Evolutionary conservation across 2,329 filamentous ascomycete genomes (phyloP), one percentile per base, ranked within the genome.

Genomic region (Aspergillus sp.): DNA sequence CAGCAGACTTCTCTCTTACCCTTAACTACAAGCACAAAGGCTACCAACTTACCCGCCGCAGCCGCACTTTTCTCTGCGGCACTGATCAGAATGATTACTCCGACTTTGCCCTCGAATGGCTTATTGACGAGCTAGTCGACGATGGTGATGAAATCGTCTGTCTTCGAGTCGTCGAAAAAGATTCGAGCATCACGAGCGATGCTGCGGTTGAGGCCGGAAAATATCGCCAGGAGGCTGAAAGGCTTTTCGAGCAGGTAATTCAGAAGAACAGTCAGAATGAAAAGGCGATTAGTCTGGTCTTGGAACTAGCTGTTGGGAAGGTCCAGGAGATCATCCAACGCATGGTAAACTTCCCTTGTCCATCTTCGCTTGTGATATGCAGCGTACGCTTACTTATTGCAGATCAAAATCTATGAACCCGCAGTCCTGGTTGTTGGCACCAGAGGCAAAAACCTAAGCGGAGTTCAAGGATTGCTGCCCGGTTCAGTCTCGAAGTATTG

Each of bases 401-500:
- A 96, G 91, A 96, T 97, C 64, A 88, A 90, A 67, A 88, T 96
- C 60, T 93, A 97, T 73, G 90, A 96, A 70, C 93, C 93, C 3
- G 91, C 90, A 3, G 93, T 96, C 78, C 83, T 97, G 21, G 89
- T 97, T 27, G 93, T 97, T 15, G 93, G 93, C 44, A 96, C 93
- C 1, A 86, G 90, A 66, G 93, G 93, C 46, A 85, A 91, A 55
- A 93, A 89, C 39, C 81, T 96, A 2, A 91, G 91, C 35, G 91
- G 92, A 24, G 87, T 96, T 57, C 92, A 96, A 71, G 90, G 91
- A 48, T 80, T 96, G 31, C 84, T 96, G 43, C 91, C 90, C 49
- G 95, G 91, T 62, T 95, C 90, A 0, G 93, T 96, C 45, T 96
- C 91, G 24, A 96, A 96, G 71, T 97, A 96, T 76, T 96, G 93